A percentile compares a stretch with the other conserved stretches of the same genome.
Evolutionary conservation across 129 eudicot genomes (phyloP).

Genomic region (Escallonia rubra): DNA sequence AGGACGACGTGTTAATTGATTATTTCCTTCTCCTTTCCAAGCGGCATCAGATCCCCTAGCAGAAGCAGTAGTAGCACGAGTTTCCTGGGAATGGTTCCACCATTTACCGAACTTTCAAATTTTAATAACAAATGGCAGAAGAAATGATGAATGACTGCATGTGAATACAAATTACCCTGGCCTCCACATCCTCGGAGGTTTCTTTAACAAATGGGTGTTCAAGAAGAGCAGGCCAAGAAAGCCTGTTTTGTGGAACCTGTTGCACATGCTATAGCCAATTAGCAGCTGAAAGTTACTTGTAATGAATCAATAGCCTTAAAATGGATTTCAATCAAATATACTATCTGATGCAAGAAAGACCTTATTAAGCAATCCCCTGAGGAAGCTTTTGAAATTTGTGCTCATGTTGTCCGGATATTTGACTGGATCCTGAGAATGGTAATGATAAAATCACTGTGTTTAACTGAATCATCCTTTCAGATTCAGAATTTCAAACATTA

Average conservation of each 20-base stretch:
- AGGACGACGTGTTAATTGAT: slow-evolving; percentile 41
- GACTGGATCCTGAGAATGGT: slow-evolving; percentile 74
- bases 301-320: no score
- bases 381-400: slow-evolving; percentile 73
- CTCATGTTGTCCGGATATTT: slow-evolving; percentile 96
- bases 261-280: slow-evolving; percentile 7
- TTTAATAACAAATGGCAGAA: not conserved
- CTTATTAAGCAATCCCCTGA: slow-evolving; percentile 93
- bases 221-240: slow-evolving; percentile 96
- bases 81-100: slow-evolving; percentile 40
- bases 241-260: slow-evolving; percentile 86
- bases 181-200: slow-evolving; percentile 52
- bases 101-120: not conserved
- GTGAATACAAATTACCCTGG: slow-evolving; percentile 31
- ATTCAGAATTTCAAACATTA: not conserved
- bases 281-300: not conserved
- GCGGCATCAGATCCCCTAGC: slow-evolving; percentile 57
- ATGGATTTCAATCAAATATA: no score
- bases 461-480: not conserved
- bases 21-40: slow-evolving; percentile 46
- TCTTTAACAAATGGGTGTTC: slow-evolving; percentile 91
- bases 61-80: slow-evolving; percentile 48
- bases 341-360: slow-evolving; percentile 15
- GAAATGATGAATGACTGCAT: not conserved
- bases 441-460: not conserved